phyloP scores from a whole-genome alignment of 768 basidiomycete genomes.

The Psilocybe cyanescens region DNA sequence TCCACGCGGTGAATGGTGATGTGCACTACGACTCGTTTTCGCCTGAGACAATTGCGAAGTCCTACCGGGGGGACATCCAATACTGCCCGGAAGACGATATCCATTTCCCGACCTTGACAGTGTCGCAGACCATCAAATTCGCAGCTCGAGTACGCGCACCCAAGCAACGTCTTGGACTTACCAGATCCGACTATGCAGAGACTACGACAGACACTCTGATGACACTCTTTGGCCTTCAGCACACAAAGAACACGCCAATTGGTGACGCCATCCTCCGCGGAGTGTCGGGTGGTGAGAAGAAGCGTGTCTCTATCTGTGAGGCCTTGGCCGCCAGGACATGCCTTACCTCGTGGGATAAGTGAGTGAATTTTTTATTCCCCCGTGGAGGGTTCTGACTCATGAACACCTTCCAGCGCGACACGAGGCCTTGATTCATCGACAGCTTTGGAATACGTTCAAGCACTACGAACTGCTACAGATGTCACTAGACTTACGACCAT shows the following conservation, averaged over 20 bases:
- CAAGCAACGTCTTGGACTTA: slow-evolving; percentile 43
- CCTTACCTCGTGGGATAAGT: slow-evolving; percentile 74
- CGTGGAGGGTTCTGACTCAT: not conserved
- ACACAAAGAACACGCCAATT: slow-evolving; percentile 72
- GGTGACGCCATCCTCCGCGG: slow-evolving; percentile 79
- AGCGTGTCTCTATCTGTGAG: slow-evolving; percentile 81
- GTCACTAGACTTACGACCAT: slow-evolving; percentile 58
- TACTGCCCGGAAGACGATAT: slow-evolving; percentile 64
- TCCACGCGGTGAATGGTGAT: slow-evolving; percentile 67
- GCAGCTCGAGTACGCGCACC: slow-evolving; percentile 73
- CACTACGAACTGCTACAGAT: slow-evolving; percentile 68
- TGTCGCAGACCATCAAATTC: slow-evolving; percentile 75
- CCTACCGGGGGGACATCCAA: slow-evolving; percentile 74
- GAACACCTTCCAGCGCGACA: slow-evolving; percentile 48
- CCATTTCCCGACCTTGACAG: slow-evolving; percentile 68
- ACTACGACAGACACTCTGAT: slow-evolving; percentile 55
- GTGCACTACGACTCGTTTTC: slow-evolving; percentile 79
- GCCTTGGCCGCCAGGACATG: slow-evolving; percentile 58
- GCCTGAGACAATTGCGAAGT: slow-evolving; percentile 61
- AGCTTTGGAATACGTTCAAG: slow-evolving; percentile 72
- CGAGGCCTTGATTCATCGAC: slow-evolving; percentile 70
- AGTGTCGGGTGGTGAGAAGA: slow-evolving; percentile 77
- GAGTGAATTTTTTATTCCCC: slow-evolving; percentile 13
- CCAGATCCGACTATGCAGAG: slow-evolving; percentile 42
- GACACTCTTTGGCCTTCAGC: slow-evolving; percentile 77